Base-by-base conservation (phyloP, 345 rosid species). In the Lagerstroemia speciosa region DNA sequence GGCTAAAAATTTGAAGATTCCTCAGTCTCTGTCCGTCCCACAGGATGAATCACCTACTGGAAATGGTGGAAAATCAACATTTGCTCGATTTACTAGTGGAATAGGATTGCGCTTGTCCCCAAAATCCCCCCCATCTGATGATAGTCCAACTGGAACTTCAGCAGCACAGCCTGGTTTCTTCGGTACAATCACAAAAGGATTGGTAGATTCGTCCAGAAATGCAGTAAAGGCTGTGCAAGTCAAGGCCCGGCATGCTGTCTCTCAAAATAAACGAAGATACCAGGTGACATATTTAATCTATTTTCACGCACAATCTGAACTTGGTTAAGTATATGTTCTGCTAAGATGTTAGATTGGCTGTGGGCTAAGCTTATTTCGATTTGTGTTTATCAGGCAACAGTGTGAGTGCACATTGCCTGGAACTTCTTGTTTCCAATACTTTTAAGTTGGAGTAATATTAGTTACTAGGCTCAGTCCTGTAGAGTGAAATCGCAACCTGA, bases 211-310 rank as follows among this genome's bases (percentile, higher is more conserved):
- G n/a, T 91, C 98, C 30, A 82, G 78, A 77, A 87, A 80, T 83
- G 96, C 97, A 2, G 94, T 91, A 20, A 93, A 89, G 83, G 98
- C 96, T 2, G 87, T 88, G 68, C 97, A 93, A 81, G 91, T 88
- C 78, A 93, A 88, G 84, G 97, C 98, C 65, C 85, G 98, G 19
- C 98, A 89, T 68, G 84, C 88, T 65, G 97, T 91, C 67, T 93
- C 98, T 61, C 98, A 93, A 80, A 93, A 93, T 69, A 93, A 93
- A 74, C 72, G 98, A 77, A 91, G 98, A 85, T 93, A 85, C 78
- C 97, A 91, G 98, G 98, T 89, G 20, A 8, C 32, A 26, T 37
- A n/a, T 16, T 37, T 38, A 33, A 6, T 65, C 15, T 40, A 38
- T 40, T 37, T 36, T 64, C 29, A 17, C 48, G 38, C 45, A 27